Conservation (phyloP, 208 protist species). For the Leishmania arabica region DNA sequence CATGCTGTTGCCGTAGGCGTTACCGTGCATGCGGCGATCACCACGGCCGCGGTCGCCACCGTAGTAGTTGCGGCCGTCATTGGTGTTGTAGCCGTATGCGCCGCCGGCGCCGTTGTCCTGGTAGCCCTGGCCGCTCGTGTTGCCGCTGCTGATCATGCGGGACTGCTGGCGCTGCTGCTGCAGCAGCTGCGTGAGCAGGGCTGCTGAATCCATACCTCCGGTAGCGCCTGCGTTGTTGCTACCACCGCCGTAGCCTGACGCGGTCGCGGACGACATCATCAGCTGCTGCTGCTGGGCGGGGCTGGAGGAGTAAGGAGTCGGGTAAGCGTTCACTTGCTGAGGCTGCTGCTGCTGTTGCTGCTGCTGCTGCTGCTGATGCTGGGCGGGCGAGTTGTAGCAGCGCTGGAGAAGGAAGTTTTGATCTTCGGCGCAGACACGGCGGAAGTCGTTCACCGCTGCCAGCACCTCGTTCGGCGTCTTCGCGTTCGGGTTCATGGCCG, state of each 20-base stretch:
- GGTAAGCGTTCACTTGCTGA: slow-evolving; percentile 13
- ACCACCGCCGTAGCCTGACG: slow-evolving; percentile 4
- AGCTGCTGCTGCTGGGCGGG: slow-evolving; percentile 12
- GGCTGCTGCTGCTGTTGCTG: slow-evolving; percentile 28
- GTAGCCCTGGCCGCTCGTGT: slow-evolving; percentile 20
- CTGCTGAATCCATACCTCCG: slow-evolving; percentile 18
- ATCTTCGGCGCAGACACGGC: slow-evolving; percentile 66
- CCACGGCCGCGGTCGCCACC: slow-evolving; percentile 15
- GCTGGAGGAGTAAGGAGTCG: slow-evolving; percentile 19
- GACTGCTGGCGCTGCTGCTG: slow-evolving; percentile 29
- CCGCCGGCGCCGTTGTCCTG: slow-evolving; percentile 11
- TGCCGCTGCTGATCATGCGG: slow-evolving; percentile 23
- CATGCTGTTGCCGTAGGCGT: slow-evolving; percentile 23
- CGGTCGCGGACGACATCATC: slow-evolving; percentile 10
- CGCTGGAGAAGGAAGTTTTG: slow-evolving; percentile 60
- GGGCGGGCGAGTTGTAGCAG: slow-evolving; percentile 67
- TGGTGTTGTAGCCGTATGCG: slow-evolving; percentile 30
- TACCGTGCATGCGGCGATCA: slow-evolving; percentile 12
- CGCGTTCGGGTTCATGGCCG: slow-evolving; percentile 57
- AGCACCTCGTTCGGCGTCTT: slow-evolving; percentile 79
- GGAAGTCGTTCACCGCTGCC: slow-evolving; percentile 81
- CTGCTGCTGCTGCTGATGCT: slow-evolving; percentile 26
- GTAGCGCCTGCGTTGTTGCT: slow-evolving; percentile 3
- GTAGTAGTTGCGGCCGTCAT: slow-evolving; percentile 13
- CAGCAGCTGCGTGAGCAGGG: slow-evolving; percentile 26